These are phyloP conservation scores for Gaeumannomyces sp. DNA, from an alignment of 2,329 filamentous ascomycete species.

Conservation along the genomic window DNA sequence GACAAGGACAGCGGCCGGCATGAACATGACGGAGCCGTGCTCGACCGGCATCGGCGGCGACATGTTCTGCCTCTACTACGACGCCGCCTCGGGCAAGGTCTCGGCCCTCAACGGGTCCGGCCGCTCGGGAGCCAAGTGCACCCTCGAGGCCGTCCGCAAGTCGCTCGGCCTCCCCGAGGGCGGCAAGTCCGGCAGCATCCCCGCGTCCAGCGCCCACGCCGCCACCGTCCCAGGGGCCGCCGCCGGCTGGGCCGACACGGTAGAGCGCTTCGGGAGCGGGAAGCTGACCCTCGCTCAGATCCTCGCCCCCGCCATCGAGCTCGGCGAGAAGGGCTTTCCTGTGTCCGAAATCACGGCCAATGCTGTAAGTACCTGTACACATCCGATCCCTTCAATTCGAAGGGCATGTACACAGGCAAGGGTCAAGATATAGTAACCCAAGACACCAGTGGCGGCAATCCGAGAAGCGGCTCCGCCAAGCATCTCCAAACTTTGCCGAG, in stretches of 20 bases:
- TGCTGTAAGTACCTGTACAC: conserved; percentile 49
- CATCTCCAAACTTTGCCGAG: conserved; percentile 67
- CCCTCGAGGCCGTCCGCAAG: conserved; percentile 61
- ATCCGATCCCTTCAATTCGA: too few species aligned
- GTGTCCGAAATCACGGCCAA: conserved; percentile 70
- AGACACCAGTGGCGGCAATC: conserved; percentile 60
- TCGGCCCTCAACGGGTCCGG: conserved; percentile 89
- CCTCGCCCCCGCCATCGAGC: conserved; percentile 70
- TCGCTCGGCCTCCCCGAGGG: conserved; percentile 57
- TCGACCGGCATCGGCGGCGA: conserved; percentile 94
- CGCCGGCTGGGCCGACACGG: conserved; percentile 77
- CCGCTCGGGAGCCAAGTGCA: conserved; percentile 63
- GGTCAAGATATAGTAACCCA: too few species aligned
- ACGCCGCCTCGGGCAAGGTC: conserved; percentile 72
- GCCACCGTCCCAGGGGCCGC: conserved; percentile 63
- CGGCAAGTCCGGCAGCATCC: conserved; percentile 44
- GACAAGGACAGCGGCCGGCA: conserved; percentile 6
- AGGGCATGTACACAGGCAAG: too few species aligned
- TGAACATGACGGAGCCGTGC: conserved; percentile 57
- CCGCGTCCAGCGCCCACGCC: conserved; percentile 66
- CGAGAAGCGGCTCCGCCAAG: conserved; percentile 56
- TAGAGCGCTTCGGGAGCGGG: conserved; percentile 81
- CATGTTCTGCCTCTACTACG: conserved; percentile 88
- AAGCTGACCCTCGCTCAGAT: conserved; percentile 69
- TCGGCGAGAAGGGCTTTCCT: conserved; percentile 81